Base-by-base conservation (phyloP, 2,329 filamentous ascomycete species). In the Scedosporium apiospermum region DNA sequence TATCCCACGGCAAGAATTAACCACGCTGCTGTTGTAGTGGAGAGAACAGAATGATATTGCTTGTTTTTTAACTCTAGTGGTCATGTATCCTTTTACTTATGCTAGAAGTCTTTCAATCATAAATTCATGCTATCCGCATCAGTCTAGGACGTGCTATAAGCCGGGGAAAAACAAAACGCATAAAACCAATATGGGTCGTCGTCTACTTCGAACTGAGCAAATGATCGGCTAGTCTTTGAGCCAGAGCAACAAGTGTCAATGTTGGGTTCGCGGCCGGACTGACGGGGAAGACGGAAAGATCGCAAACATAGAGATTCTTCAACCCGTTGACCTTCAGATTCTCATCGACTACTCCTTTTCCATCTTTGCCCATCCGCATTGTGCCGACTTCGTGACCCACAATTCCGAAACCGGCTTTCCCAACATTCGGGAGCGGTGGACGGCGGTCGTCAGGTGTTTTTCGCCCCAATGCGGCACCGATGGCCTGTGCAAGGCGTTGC, bases 321-420 rank as follows among this genome's bases (percentile, higher is more conserved):
- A 61, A 3, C 14, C 60, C 60, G 14, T 57, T 57, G 7, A 61
- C 49, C 34, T 61, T 61, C 6, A 61, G 21, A 27, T 61, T 61
- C 10, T 46, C 42, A 27, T 61, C 60, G 4, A 61, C 60, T 2
- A 61, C 60, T 5, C 60, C 60, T 30, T 57, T 23, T 4, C 60
- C 60, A 12, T 42, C 49, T 49, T 55, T 49, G 27, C 60, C 60
- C 41, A 61, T 46, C 3, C 60, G 60, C 60, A 61, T 61, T 10
- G 60, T 61, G n/a, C 60, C 60, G 30, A 61, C 60, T 41, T 61
- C 60, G 49, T 61, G 60, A 4, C 44, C 60, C 27, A 61, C 60
- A 16, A 61, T 16, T 14, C 60, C 60, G 23, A 61, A 61, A 1
- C 27, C 27, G 3, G 60, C 60, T 30, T 57, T 57, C 12, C 60